Base-by-base conservation (phyloP, 2,329 filamentous ascomycete genomes). In the Phoma sp. region DNA sequence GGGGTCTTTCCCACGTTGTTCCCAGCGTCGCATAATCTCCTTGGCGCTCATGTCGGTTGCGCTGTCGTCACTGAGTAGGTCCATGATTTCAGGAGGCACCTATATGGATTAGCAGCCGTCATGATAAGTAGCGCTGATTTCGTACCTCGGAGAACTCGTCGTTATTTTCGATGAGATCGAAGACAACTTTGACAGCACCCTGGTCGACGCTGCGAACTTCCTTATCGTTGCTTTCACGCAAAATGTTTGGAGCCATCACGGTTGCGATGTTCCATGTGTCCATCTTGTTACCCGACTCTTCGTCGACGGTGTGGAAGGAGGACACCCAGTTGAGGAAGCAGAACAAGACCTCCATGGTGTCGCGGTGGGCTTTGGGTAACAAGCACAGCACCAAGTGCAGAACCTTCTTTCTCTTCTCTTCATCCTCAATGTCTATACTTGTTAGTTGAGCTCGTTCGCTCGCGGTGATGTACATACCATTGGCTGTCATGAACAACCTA, bases 281-380 rank as follows among this genome's bases (percentile, higher is more conserved):
- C 95, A 99, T 99, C 82, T 98, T 97, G 65, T 93, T 97, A 21
- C 95, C 95, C 18, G 90, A 90, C 73, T 99, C 95, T 69, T 99
- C 95, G 66, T 99, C 95, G 12, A 99, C 88, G 70, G 97, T 93
- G 59, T 96, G 93, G 80, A 99, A 99, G 1, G 93, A 96, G 4
- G 93, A 92, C 5, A 93, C 92, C 93, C 95, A 99, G 69, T 96
- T 96, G 39, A 99, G 83, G 82, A 99, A 99, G 43, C 88, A 90
- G 77, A 97, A 98, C 1, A 99, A 78, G 34, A 99, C 92, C 76
- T 99, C 95, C 76, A 99, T 87, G 15, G 90, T 93, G 75, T 99
- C 95, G 55, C 95, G 87, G 72, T 99, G 92, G 42, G 88, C 85
- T 74, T 98, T 97, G 14, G 95, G 95, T 45, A 99, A 80, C 39